Percentiles rank a stretch among this genome's conserved stretches.
Conservation (phyloP, 139 green algal species). For the Micractinium conductrix region DNA sequence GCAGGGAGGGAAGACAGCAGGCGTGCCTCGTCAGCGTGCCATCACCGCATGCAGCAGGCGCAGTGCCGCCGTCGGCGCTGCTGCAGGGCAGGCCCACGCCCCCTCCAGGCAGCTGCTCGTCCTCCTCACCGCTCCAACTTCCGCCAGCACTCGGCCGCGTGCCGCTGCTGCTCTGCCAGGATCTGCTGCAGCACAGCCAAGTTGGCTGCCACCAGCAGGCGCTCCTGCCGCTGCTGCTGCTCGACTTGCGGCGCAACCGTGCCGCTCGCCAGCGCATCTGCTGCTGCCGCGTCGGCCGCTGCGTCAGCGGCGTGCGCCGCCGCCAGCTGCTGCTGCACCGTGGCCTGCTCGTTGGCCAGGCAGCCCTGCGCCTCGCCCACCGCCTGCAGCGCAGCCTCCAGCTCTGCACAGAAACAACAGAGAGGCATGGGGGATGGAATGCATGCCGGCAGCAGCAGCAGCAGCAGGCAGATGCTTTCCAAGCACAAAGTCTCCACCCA, state of each 20-base stretch:
- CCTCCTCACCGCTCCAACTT: conserved; percentile 3
- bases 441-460: too few species aligned
- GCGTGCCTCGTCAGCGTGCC: too few species aligned
- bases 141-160: not conserved
- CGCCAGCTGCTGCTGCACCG: not conserved
- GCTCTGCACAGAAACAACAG: conserved; percentile 7
- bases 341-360: conserved; percentile 5
- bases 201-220: not conserved
- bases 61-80: too few species aligned
- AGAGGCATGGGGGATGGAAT: not conserved
- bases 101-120: not conserved
- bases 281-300: not conserved
- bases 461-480: too few species aligned
- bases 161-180: conserved; percentile 23
- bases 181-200: conserved; percentile 28
- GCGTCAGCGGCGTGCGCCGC: not conserved
- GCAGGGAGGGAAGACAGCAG: not conserved
- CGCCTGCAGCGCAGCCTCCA: conserved; percentile 34
- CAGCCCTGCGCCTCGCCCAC: conserved; percentile 18
- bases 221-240: not conserved
- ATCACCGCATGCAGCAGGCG: too few species aligned
- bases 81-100: too few species aligned
- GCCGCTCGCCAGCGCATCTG: too few species aligned
- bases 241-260: not conserved
- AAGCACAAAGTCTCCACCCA: too few species aligned